Evolutionary conservation across 164 flowering plant species (phyloP).

Genomic region (Houttuynia cordata): DNA sequence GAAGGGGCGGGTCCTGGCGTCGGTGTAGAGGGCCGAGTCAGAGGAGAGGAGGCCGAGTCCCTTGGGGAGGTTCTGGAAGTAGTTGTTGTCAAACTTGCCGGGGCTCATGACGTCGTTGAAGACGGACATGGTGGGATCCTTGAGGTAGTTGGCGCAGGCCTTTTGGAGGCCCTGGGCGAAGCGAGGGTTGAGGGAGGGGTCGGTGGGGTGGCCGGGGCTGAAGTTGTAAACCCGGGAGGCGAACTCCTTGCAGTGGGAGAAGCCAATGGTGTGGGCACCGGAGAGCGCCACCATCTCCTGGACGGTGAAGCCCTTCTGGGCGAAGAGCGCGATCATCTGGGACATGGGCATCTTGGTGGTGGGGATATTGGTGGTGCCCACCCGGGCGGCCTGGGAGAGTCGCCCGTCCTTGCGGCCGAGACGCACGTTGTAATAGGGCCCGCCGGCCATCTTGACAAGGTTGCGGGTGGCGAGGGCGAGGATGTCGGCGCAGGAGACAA

Average conservation of each 20-base stretch:
- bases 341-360: slow-evolving; percentile 21
- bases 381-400: slow-evolving; percentile 25
- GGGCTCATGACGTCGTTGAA: slow-evolving; percentile 64
- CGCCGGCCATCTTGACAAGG: slow-evolving; percentile 54
- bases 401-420: slow-evolving; percentile 56
- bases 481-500: slow-evolving; percentile 69
- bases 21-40: slow-evolving; percentile 28
- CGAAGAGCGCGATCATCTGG: slow-evolving; percentile 30
- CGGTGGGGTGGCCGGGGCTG: slow-evolving; percentile 16
- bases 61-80: slow-evolving; percentile 35
- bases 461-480: slow-evolving; percentile 47
- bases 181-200: slow-evolving; percentile 36
- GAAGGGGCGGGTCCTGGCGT: slow-evolving; percentile 37
- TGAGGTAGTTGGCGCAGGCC: slow-evolving; percentile 34
- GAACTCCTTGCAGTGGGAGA: slow-evolving; percentile 70
- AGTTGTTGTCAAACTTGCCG: slow-evolving; percentile 54
- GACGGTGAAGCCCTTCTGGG: slow-evolving; percentile 30
- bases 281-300: slow-evolving; percentile 52
- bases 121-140: slow-evolving; percentile 32
- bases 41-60: slow-evolving; percentile 46
- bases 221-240: slow-evolving; percentile 28
- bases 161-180: slow-evolving; percentile 28
- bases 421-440: slow-evolving; percentile 39
- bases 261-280: slow-evolving; percentile 74
- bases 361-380: slow-evolving; percentile 22